Evolutionary conservation across 208 protist genomes (phyloP), one percentile per base, ranked within the genome.

Genomic region (Acanthamoeba triangularis): DNA sequence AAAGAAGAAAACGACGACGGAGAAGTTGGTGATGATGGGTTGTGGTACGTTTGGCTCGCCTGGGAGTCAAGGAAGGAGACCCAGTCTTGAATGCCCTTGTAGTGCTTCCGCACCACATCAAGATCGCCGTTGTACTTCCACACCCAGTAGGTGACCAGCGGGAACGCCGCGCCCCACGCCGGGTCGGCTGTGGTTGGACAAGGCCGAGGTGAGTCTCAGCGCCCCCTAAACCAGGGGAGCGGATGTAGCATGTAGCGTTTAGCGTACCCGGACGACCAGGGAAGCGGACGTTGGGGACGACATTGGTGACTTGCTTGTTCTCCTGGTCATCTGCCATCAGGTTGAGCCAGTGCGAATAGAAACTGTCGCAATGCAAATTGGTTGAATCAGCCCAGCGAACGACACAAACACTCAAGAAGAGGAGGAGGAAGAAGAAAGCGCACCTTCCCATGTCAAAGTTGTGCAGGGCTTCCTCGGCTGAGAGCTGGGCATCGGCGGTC

Each of bases 401-500:
- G n/a, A n/a, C n/a, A n/a, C n/a, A n/a, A n/a, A n/a, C n/a, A n/a
- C n/a, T n/a, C n/a, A n/a, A 20, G 25, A 41, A 76, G n/a, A n/a
- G n/a, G n/a, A n/a, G n/a, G n/a, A 80, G 30, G 18, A 44, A 13
- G 33, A 49, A 37, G 20, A 49, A 41, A 49, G 23, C 2, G 0
- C n/a, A 80, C 72, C 33, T 33, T 1, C 52, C 82, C 82, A 90
- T 90, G 80, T 96, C 96, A 65, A 95, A 97, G 95, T 97, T 97
- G 65, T 96, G 94, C 7, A 76, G 52, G 54, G 96, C 63, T 16
- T 44, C 52, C 41, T 96, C 84, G n/a, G 69, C 44, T 25, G 54
- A 78, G 49, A 97, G 94, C 16, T n/a, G 23, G 11, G 78, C 93
- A 65, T 96, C 96, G 69, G 95, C 96, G 44, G 96, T 88, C 96